These are phyloP conservation scores for Crithidia mellificae DNA, from an alignment of 208 protist genomes.

Conservation along the genomic window DNA sequence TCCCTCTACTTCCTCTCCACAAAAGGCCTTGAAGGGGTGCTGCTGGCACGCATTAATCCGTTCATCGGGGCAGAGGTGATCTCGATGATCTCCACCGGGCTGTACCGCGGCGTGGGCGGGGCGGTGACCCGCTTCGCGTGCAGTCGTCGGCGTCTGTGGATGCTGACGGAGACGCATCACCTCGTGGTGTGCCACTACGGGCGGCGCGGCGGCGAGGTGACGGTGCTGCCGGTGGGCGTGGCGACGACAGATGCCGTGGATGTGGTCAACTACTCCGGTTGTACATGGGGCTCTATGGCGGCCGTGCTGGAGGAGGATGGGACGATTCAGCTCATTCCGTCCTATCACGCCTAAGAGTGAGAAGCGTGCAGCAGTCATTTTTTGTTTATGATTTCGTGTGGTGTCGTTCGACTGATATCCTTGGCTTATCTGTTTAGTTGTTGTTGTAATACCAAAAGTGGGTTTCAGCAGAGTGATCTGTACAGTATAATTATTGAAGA, in stretches of 20 bases:
- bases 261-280: constrained; percentile 56
- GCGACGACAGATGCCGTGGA: constrained; percentile 48
- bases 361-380: neutral
- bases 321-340: constrained; percentile 59
- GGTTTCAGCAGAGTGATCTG: neutral
- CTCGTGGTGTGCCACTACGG: constrained; percentile 75
- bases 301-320: constrained; percentile 67
- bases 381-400: constrained; percentile 12
- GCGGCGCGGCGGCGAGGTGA: constrained; percentile 31
- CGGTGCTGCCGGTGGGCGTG: constrained; percentile 71
- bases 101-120: constrained; percentile 73
- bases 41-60: constrained; percentile 65
- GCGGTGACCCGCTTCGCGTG: constrained; percentile 49
- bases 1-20: constrained; percentile 68
- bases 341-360: constrained; percentile 57
- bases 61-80: constrained; percentile 72
- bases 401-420: too few species aligned
- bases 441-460: neutral
- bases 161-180: constrained; percentile 75
- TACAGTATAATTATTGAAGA: too few species aligned
- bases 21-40: constrained; percentile 55
- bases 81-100: constrained; percentile 56
- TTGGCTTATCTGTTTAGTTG: too few species aligned
- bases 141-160: constrained; percentile 65
- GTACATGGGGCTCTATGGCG: constrained; percentile 63